These are phyloP conservation scores for Solanum ossicruentum DNA, from an alignment of 257 asterid species.

Conservation along the genomic window DNA sequence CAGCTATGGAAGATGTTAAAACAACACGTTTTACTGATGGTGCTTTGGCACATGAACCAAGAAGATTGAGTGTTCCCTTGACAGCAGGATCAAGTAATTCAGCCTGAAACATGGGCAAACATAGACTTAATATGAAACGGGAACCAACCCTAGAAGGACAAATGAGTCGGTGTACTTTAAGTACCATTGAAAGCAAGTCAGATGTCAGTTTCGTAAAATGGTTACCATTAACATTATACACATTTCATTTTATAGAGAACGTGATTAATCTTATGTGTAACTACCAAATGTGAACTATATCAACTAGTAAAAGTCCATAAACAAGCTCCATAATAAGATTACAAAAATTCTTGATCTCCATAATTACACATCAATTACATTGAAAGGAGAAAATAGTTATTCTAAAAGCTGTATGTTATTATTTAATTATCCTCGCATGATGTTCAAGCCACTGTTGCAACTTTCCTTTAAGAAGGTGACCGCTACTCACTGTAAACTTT, in stretches of 20 bases:
- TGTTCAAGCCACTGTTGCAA: neutral
- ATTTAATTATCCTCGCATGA: neutral
- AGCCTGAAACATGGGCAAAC: neutral
- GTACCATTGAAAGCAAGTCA: neutral
- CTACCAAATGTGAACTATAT: neutral
- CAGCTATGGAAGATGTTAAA: slow-evolving; percentile 72
- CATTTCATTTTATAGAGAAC: neutral
- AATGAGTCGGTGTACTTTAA: neutral
- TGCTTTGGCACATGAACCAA: slow-evolving; percentile 52
- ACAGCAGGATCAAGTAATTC: slow-evolving; percentile 68
- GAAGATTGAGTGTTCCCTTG: slow-evolving; percentile 75
- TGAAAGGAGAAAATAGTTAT: neutral
- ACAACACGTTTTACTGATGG: slow-evolving; percentile 53
- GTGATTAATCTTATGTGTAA: neutral
- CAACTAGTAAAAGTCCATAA: neutral
- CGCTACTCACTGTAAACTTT: neutral
- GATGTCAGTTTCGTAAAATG: neutral
- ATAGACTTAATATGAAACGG: neutral
- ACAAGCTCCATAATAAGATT: neutral
- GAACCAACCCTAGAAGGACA: neutral
- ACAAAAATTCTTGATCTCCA: neutral
- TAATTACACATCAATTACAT: neutral
- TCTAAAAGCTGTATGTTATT: neutral
- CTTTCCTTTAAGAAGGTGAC: neutral
- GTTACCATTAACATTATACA: neutral